A percentile compares a stretch with the other conserved stretches of the same genome.
Conservation (phyloP, 148 eudicot genomes). For the Persicaria tinctoria region DNA sequence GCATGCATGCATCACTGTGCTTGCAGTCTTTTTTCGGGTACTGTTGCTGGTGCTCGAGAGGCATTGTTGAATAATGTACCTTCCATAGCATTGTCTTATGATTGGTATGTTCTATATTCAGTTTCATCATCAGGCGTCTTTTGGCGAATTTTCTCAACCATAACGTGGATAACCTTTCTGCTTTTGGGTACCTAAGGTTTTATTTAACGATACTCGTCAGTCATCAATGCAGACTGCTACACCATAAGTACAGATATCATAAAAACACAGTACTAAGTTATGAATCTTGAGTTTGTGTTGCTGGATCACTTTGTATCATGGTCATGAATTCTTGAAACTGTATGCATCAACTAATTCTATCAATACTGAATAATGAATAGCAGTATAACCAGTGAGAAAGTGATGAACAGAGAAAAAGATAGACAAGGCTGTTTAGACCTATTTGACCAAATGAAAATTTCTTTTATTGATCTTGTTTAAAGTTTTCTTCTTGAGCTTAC, state of each 20-base stretch:
- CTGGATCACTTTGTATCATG: background rate
- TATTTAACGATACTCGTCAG: background rate
- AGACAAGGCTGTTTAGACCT: background rate
- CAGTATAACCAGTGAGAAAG: background rate
- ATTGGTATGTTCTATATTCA: slow-evolving; percentile 46
- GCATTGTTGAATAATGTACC: slow-evolving; percentile 70
- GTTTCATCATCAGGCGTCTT: background rate
- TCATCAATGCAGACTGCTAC: background rate
- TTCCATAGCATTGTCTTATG: slow-evolving; percentile 73
- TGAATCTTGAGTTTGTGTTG: background rate
- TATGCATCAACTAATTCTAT: background rate
- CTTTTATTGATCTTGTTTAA: background rate
- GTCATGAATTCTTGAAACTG: background rate
- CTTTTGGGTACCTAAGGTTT: background rate
- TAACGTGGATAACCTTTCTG: background rate
- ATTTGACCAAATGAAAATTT: background rate
- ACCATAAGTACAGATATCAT: background rate
- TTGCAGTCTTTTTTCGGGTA: slow-evolving; percentile 86
- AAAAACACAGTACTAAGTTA: background rate
- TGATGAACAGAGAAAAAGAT: background rate
- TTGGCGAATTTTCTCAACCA: background rate
- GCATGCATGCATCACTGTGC: background rate
- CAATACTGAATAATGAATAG: background rate
- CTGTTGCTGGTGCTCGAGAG: slow-evolving; percentile 97
- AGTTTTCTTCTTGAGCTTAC: background rate